Evolutionary conservation across 345 rosid species (phyloP).

Genomic region (Isatis tinctoria): DNA sequence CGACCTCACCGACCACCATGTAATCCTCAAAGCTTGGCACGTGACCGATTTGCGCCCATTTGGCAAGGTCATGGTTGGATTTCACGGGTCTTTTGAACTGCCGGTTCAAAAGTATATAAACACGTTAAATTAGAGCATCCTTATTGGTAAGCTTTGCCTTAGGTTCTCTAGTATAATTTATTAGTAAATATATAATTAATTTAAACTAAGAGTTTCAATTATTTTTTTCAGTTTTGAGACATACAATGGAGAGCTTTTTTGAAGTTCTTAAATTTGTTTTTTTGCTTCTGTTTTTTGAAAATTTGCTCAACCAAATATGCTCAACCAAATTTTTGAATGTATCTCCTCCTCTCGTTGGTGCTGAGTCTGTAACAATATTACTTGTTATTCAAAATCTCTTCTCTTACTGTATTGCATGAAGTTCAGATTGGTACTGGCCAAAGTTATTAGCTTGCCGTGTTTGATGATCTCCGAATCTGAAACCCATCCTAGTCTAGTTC

Average conservation of each 20-base stretch:
- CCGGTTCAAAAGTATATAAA: neutral
- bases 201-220: no score
- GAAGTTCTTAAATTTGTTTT: no score
- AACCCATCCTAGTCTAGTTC: conserved; percentile 77
- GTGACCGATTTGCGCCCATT: conserved; percentile 1
- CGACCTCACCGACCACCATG: neutral
- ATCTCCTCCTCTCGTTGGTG: conserved; percentile 74
- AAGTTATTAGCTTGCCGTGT: conserved; percentile 44
- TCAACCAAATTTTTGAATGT: no score
- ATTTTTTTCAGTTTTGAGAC: no score
- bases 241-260: no score
- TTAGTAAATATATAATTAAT: no score
- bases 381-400: conserved; percentile 68
- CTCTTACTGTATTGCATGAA: conserved; percentile 50
- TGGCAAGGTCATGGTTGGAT: neutral
- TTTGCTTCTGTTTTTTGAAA: no score
- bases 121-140: neutral
- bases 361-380: conserved; percentile 76
- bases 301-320: no score
- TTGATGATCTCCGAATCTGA: conserved; percentile 65
- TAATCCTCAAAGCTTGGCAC: conserved; percentile 19
- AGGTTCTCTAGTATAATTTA: no score
- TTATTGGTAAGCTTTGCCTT: no score
- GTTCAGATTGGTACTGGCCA: conserved; percentile 37
- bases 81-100: neutral